Base-by-base conservation (phyloP, 495 filamentous ascomycete species). In the Aspergillus sclerotioniger region DNA sequence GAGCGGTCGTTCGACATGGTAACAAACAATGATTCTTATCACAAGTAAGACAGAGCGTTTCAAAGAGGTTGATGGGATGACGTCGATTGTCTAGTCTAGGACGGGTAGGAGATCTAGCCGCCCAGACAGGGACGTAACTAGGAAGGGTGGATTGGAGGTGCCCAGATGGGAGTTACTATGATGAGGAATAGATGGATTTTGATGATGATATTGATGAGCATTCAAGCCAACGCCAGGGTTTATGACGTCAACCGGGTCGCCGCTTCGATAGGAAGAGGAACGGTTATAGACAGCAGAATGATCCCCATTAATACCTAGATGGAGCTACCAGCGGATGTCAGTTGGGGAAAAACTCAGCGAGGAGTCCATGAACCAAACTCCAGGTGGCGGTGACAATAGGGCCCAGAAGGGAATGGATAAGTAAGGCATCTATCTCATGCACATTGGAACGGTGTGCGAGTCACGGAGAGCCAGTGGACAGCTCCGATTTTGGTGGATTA, bases 1-100 rank as follows among this genome's bases (percentile, higher is more conserved):
- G 73, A 73, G 44, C 75, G 78, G 62, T 77, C 76, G 67, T 75
- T 71, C 28, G 80, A 77, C 80, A 83, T 83, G 65, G 35, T 71
- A 54, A 50, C 17, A 58, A 48, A 54, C 49, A 52, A 45, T 31
- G 47, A 31, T 32, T 10, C 10, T n/a, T 52, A 32, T 15, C 9
- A 29, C 8, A 37, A 35, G n/a, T 17, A 37, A 15, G 19, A 8
- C 33, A 37, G 7, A 8, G 33, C 8, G 8, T 9, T 8, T 37
- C 8, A 37, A 15, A 10, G 33, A 37, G 33, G 33, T 15, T 37
- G 13, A 37, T 37, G 33, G 33, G 33, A 10, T 37, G 8, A 8
- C 6, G 37, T 51, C 25, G 19, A 33, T 28, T n/a, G 35, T 29
- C 49, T 17, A 16, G 3, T 51, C 16, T 33, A 20, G 49, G 8